Evolutionary conservation across 345 rosid genomes (phyloP).

Genomic region (Camelina hispida): DNA sequence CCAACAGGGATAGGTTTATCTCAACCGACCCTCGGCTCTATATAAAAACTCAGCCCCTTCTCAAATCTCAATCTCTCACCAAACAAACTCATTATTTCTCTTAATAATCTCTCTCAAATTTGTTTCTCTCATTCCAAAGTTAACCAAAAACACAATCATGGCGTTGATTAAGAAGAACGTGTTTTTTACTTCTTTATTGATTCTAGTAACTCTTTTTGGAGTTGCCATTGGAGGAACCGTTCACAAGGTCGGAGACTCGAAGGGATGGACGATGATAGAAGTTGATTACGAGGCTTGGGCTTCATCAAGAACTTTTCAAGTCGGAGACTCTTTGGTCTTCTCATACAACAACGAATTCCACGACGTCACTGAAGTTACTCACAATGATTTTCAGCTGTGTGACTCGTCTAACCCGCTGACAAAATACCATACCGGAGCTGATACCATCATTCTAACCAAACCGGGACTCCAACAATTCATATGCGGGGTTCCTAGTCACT

Average conservation of each 20-base stretch:
- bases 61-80: not conserved
- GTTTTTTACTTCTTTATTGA: not conserved
- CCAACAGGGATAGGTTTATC: not conserved
- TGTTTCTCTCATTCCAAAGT: not conserved
- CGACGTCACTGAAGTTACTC: constrained; percentile 22
- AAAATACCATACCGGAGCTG: not conserved
- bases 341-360: constrained; percentile 16
- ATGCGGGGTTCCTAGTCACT: constrained; percentile 15
- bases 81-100: not conserved
- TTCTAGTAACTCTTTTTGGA: not conserved
- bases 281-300: constrained; percentile 22
- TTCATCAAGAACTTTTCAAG: constrained; percentile 24
- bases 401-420: not conserved
- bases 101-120: not conserved
- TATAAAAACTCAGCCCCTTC: not conserved
- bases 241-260: not conserved
- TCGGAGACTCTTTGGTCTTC: constrained; percentile 34
- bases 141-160: not conserved
- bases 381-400: constrained; percentile 1
- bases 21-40: not conserved
- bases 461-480: constrained; percentile 19
- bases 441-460: constrained; percentile 6
- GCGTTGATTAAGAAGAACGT: not conserved
- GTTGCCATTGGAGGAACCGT: constrained; percentile 9
- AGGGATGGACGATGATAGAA: constrained; percentile 15